Evolutionary conservation across 1,139 yeast genomes (phyloP).

Genomic region (Debaryomycetaceae sp.): DNA sequence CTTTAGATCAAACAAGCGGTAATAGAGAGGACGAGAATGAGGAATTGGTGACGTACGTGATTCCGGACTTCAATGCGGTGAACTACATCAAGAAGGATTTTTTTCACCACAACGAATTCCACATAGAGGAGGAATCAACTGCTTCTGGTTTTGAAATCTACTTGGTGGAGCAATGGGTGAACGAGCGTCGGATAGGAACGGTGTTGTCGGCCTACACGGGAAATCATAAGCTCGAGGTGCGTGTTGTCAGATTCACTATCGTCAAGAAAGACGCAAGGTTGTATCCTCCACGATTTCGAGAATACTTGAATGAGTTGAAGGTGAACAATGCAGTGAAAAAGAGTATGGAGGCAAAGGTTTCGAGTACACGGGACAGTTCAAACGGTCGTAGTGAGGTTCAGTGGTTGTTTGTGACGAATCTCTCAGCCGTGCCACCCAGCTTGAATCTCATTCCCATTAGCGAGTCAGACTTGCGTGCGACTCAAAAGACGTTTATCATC

Average conservation of each 20-base stretch:
- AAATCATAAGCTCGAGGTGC: slow-evolving; percentile 57
- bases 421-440: slow-evolving; percentile 75
- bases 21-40: slow-evolving; percentile 3
- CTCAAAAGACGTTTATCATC: slow-evolving; percentile 58
- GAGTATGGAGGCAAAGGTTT: slow-evolving; percentile 29
- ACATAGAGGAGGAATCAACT: slow-evolving; percentile 38
- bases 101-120: slow-evolving; percentile 33
- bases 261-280: slow-evolving; percentile 50
- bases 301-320: slow-evolving; percentile 63
- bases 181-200: slow-evolving; percentile 62
- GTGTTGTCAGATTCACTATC: slow-evolving; percentile 57
- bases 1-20: neutral
- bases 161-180: slow-evolving; percentile 92
- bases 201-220: slow-evolving; percentile 85
- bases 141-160: slow-evolving; percentile 80
- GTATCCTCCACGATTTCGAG: slow-evolving; percentile 60
- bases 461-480: slow-evolving; percentile 53
- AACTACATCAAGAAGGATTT: slow-evolving; percentile 43
- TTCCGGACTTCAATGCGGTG: slow-evolving; percentile 55
- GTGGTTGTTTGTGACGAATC: slow-evolving; percentile 71
- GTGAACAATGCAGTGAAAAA: slow-evolving; percentile 52
- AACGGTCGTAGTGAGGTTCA: slow-evolving; percentile 3
- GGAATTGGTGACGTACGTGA: slow-evolving; percentile 39
- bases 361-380: slow-evolving; percentile 11
- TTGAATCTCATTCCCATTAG: slow-evolving; percentile 69